Evolutionary conservation across 441 rosid genomes (phyloP).

Genomic region (Pelargonium cotyledonis): DNA sequence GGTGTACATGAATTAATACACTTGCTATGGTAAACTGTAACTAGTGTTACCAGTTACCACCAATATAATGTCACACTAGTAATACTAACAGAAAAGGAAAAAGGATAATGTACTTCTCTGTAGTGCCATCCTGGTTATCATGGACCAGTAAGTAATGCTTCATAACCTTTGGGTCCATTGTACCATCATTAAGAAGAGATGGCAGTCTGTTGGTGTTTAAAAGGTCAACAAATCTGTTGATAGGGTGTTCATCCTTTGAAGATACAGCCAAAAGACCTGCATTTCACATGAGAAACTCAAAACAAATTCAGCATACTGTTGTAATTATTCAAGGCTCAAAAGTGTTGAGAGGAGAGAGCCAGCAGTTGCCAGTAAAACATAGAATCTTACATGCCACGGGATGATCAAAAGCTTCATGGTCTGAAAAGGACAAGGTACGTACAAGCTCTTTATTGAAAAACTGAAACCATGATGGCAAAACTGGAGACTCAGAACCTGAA

Average conservation of each 20-base stretch:
- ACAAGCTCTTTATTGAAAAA: slow-evolving; percentile 75
- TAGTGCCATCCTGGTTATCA: slow-evolving; percentile 75
- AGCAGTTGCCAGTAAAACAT: slow-evolving; percentile 21
- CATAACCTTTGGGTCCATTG: slow-evolving; percentile 90
- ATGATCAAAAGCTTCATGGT: slow-evolving; percentile 96
- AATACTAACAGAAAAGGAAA: slow-evolving; percentile 4
- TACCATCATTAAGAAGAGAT: slow-evolving; percentile 76
- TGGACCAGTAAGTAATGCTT: slow-evolving; percentile 86
- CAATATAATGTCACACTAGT: not conserved
- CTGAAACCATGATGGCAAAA: slow-evolving; percentile 84
- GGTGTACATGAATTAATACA: not conserved
- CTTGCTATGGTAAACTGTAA: not conserved
- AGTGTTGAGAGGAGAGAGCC: slow-evolving; percentile 9
- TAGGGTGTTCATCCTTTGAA: slow-evolving; percentile 86
- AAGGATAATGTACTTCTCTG: slow-evolving; percentile 51
- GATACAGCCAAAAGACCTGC: slow-evolving; percentile 95
- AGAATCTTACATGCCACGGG: slow-evolving; percentile 90
- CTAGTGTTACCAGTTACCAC: not conserved
- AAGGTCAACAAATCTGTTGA: slow-evolving; percentile 75
- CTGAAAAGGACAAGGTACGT: slow-evolving; percentile 65
- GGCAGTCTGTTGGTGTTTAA: slow-evolving; percentile 77
- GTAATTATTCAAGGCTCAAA: slow-evolving; percentile 10
- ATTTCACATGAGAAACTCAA: slow-evolving; percentile 18
- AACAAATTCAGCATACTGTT: not conserved
- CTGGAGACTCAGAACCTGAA: slow-evolving; percentile 73